phyloP scores from a whole-genome alignment of 805 yeast species.

The Schwanniomyces vanrijiae region DNA sequence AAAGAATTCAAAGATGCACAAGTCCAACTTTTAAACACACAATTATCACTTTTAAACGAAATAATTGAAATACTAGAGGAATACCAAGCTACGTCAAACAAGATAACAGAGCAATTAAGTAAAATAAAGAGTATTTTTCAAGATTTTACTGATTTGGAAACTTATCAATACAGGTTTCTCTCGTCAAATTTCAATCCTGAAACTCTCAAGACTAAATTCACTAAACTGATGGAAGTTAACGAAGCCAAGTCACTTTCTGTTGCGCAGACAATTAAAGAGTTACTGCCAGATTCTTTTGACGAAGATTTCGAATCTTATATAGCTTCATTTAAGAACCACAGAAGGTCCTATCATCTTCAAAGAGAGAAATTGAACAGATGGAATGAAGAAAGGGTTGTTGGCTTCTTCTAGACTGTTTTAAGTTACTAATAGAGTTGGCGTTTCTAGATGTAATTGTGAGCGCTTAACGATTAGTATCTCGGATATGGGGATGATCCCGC shows the following conservation, averaged over 20 bases:
- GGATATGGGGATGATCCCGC: no score
- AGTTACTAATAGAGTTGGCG: no score
- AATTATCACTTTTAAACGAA: constrained; percentile 18
- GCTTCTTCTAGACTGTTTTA: constrained; percentile 24
- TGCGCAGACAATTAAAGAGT: constrained; percentile 11
- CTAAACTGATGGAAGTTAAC: constrained; percentile 19
- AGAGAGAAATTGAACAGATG: constrained; percentile 40
- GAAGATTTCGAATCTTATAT: constrained; percentile 13
- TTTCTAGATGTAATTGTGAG: no score
- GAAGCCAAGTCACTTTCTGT: constrained; percentile 20
- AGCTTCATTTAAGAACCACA: constrained; percentile 17
- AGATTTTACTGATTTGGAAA: constrained; percentile 35
- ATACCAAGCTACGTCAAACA: constrained; percentile 18
- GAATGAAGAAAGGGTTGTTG: constrained; percentile 45
- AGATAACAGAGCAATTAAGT: constrained; percentile 23
- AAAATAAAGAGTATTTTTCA: constrained; percentile 24
- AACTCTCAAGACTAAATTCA: constrained; percentile 27
- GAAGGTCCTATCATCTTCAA: constrained; percentile 33
- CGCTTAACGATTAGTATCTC: no score
- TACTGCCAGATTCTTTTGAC: constrained; percentile 1
- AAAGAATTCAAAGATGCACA: constrained; percentile 11
- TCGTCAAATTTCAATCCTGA: constrained; percentile 36
- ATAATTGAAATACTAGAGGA: constrained; percentile 17
- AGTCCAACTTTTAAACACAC: constrained; percentile 13
- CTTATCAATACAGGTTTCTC: constrained; percentile 38